Evolutionary conservation across 805 yeast species (phyloP).

Genomic region (Zygoascus tannicola): DNA sequence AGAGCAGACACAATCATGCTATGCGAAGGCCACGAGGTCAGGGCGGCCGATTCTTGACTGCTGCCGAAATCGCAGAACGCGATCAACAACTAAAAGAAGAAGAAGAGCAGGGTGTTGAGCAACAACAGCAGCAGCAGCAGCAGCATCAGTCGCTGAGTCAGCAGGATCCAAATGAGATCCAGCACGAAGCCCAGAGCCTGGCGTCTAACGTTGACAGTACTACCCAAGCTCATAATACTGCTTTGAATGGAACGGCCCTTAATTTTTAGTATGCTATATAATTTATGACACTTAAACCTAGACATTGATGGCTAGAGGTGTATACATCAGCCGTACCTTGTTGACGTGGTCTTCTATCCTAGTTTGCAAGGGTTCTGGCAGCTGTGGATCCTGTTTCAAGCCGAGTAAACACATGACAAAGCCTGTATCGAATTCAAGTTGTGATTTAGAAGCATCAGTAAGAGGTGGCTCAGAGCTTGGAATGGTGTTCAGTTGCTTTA

Average conservation of each 20-base stretch:
- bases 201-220: too few species aligned
- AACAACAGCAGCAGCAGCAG: slow-evolving; percentile 1
- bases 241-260: too few species aligned
- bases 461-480: too few species aligned
- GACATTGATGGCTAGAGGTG: neutral
- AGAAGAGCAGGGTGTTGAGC: slow-evolving; percentile 3
- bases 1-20: slow-evolving; percentile 96
- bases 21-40: slow-evolving; percentile 99
- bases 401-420: neutral
- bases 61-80: slow-evolving; percentile 65
- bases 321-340: neutral
- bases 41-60: slow-evolving; percentile 94
- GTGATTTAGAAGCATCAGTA: too few species aligned
- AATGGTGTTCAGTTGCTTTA: neutral
- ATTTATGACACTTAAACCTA: too few species aligned
- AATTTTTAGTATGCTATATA: too few species aligned
- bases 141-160: neutral
- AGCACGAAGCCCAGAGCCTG: too few species aligned
- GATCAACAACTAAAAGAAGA: slow-evolving; percentile 31
- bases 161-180: neutral
- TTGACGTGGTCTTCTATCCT: neutral
- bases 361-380: neutral
- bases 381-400: too few species aligned
- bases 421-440: neutral
- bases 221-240: too few species aligned